These are phyloP conservation scores for Thermothelomyces thermophilus DNA, from an alignment of 2,329 filamentous ascomycete species.

Conservation along the genomic window DNA sequence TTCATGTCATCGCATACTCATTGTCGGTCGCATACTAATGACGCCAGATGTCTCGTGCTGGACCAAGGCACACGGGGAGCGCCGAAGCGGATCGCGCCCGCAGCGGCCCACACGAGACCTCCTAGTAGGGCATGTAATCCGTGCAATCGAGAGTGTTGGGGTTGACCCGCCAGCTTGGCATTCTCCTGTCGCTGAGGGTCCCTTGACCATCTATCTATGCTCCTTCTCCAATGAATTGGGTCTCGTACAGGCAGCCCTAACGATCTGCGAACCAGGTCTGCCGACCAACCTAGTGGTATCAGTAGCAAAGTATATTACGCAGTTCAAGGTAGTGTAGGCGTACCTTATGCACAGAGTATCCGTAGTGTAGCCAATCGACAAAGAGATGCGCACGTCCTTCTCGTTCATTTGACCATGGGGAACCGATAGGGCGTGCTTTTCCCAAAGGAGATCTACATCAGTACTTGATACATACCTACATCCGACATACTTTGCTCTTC, in stretches of 20 bases:
- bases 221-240: slow-evolving; percentile 18
- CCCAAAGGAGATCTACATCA: background rate
- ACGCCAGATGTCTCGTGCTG: background rate
- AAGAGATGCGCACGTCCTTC: background rate
- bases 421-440: background rate
- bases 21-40: background rate
- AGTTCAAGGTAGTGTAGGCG: too few relatives aligned
- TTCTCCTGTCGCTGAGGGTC: background rate
- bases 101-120: too few relatives aligned
- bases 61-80: background rate
- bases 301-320: too few relatives aligned
- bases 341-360: too few relatives aligned
- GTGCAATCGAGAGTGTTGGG: too few relatives aligned
- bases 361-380: slow-evolving; percentile 8
- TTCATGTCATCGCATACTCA: too few relatives aligned
- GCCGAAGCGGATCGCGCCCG: too few relatives aligned
- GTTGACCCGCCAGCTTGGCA: background rate
- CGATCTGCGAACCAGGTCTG: too few relatives aligned
- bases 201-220: background rate
- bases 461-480: too few relatives aligned
- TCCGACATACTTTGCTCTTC: slow-evolving; percentile 11
- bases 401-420: slow-evolving; percentile 2
- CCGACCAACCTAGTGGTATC: too few relatives aligned
- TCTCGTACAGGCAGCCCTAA: slow-evolving; percentile 10
- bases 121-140: too few relatives aligned